Evolutionary conservation across 768 basidiomycete genomes (phyloP), one percentile per base, ranked within the genome.

Genomic region (Lentinula edodes): DNA sequence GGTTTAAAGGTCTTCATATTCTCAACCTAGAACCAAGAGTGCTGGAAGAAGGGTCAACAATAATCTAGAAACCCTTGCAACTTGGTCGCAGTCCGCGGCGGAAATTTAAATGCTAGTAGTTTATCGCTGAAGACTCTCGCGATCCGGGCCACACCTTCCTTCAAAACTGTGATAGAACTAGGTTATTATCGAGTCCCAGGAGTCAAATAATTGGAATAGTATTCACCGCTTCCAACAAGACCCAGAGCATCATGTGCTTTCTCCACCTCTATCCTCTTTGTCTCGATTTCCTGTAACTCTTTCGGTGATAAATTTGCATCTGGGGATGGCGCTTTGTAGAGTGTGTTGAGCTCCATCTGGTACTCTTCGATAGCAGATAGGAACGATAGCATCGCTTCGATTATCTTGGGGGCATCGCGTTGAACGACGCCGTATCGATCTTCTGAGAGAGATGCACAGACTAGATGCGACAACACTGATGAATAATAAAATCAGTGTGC

Each of bases 341-440:
- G 65, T 3, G 76, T 72, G 58, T 72, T 73, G 34, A 92, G 70
- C 66, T 88, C 84, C 1, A 66, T 69, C 60, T 85, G 82, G 61
- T 87, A 87, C 35, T 80, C 80, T 65, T 93, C 91, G 18, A 93
- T 71, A 0, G 84, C 88, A 1, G 72, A 69, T 18, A 92, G 78
- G 75, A 88, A 89, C 0, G 81, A 80, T 12, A 89, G 69, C 64
- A 94, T 75, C 0, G 89, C 88, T 70, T 95, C 93, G 2, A 95
- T 71, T 34, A 93, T 85, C 62, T 84, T 86, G 0, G 92, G 89
- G 18, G 93, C 90, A 68, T 95, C 93, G 10, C 89, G 79, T 70
- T 95, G 93, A 12, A 93, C 90, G 38, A 87, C 83, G 20, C 93
- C 93, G 68, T 88, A 93, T 18, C 81, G 79, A 73, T 95, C 93